Base-by-base conservation (phyloP, 2,329 filamentous ascomycete species). In the Gremmenia infestans region DNA sequence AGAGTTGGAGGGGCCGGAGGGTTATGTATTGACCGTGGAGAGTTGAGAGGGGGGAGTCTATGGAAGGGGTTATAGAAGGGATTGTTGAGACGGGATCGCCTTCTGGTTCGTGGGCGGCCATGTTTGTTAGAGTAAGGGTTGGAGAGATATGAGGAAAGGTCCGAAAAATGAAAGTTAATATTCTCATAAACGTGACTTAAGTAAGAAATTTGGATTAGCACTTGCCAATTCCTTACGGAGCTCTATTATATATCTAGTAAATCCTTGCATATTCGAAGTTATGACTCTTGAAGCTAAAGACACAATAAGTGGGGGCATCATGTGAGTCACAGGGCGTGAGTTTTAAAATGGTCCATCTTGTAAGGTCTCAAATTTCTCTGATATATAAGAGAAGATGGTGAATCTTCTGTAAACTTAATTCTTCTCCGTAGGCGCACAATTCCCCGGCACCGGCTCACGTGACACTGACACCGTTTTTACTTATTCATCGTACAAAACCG, bases 1-100 rank as follows among this genome's bases (percentile, higher is more conserved):
- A 37, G 14, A 25, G 2, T 2, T 43, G 52, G 9, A 67, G 57
- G 5, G 61, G 63, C 3, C 57, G 45, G 23, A 67, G 63, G 11
- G 55, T 56, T 4, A 66, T 50, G 45, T 58, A 39, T 15, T 62
- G 54, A 11, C 58, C 57, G 2, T n/a, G 53, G 7, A 61, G 53
- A 32, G 53, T 28, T 42, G 50, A 28, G 22, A 42, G 23, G 48
- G 40, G 50, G 12, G 37, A 36, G 53, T n/a, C 23, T 9, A 54
- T 19, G 19, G 55, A 40, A 25, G 61, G 58, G 2, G 37, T 37
- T 9, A 54, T 25, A 3, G 57, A 56, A 23, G 60, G 55, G 48
- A 58, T 54, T 4, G 48, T 54, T 2, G 52, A 48, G 39, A 60
- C 50, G 5, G 25, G 53, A n/a, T 50, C 28, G 8, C 56, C 56